Percentiles rank a stretch among this genome's conserved stretches.
These are phyloP conservation scores for Ampelomyces quisqualis DNA, from an alignment of 2,329 filamentous ascomycete species.

Conservation along the genomic window DNA sequence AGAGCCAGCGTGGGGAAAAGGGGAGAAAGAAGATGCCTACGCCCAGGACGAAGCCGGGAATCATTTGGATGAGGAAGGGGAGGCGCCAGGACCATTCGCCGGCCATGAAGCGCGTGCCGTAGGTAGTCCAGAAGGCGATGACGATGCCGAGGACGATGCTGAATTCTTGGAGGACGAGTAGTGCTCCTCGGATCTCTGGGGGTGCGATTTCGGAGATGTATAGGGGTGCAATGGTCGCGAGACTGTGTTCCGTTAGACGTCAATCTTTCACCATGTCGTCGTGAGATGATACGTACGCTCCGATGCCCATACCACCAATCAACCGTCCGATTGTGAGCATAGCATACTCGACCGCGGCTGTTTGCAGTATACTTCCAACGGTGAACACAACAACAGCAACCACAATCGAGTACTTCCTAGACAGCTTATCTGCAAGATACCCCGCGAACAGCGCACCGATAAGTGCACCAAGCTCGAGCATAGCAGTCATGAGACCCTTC, in stretches of 20 bases:
- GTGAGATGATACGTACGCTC: slow-evolving; percentile 43
- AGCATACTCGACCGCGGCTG: slow-evolving; percentile 51
- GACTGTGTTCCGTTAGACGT: slow-evolving; percentile 14
- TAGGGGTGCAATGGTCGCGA: slow-evolving; percentile 50
- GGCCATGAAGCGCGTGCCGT: slow-evolving; percentile 50
- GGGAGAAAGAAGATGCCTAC: slow-evolving; percentile 52
- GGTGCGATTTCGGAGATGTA: slow-evolving; percentile 57
- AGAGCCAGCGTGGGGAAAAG: slow-evolving; percentile 59
- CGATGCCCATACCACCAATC: slow-evolving; percentile 55
- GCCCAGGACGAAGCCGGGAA: slow-evolving; percentile 44
- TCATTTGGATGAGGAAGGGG: slow-evolving; percentile 51
- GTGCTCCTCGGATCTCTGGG: slow-evolving; percentile 51
- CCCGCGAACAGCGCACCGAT: slow-evolving; percentile 41
- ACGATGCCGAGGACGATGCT: slow-evolving; percentile 52
- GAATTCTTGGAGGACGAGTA: slow-evolving; percentile 53
- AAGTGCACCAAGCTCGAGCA: slow-evolving; percentile 57
- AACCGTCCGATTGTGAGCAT: slow-evolving; percentile 55
- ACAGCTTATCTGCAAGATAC: slow-evolving; percentile 56
- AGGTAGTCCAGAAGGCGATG: slow-evolving; percentile 57
- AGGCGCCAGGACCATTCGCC: slow-evolving; percentile 50
- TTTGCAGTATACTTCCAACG: slow-evolving; percentile 54
- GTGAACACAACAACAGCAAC: slow-evolving; percentile 55
- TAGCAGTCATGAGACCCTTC: slow-evolving; percentile 54
- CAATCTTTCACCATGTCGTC: not conserved
- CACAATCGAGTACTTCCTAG: slow-evolving; percentile 55